phyloP scores from a whole-genome alignment of 495 filamentous ascomycete species.

The Hypoxylon cercidicola region DNA sequence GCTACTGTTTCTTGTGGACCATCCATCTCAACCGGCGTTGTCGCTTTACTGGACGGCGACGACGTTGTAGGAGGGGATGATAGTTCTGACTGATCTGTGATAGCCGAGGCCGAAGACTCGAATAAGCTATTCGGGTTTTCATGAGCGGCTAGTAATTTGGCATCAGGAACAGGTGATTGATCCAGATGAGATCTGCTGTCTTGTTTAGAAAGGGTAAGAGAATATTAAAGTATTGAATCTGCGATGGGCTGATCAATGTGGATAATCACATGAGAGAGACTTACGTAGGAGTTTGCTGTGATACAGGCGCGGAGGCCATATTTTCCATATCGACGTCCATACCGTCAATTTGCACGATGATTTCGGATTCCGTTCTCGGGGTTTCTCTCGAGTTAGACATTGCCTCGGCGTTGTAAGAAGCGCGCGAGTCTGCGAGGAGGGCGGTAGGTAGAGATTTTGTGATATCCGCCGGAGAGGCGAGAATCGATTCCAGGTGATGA shows the following conservation, averaged over 20 bases:
- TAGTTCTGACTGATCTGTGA: constrained; percentile 57
- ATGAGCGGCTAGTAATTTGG: constrained; percentile 24
- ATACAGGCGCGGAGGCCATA: constrained; percentile 26
- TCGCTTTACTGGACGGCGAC: constrained; percentile 63
- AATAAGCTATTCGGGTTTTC: constrained; percentile 38
- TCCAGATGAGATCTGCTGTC: constrained; percentile 28
- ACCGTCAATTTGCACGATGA: constrained; percentile 43
- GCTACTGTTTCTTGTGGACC: constrained; percentile 42
- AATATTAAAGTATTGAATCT: neutral
- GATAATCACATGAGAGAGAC: constrained; percentile 40
- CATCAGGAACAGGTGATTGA: constrained; percentile 24
- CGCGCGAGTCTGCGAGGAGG: constrained; percentile 29
- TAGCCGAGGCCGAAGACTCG: constrained; percentile 44
- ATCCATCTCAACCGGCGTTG: constrained; percentile 63
- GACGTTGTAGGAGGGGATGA: constrained; percentile 56
- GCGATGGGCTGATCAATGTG: neutral
- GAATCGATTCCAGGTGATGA: constrained; percentile 36
- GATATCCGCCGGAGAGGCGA: constrained; percentile 34
- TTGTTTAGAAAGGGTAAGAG: constrained; percentile 29
- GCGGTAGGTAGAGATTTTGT: constrained; percentile 38
- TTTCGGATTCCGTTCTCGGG: constrained; percentile 42
- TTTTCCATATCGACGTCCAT: constrained; percentile 34
- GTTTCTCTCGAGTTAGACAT: constrained; percentile 36
- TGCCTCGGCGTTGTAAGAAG: constrained; percentile 28
- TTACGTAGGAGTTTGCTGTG: constrained; percentile 38